These are phyloP conservation scores for Mortierella alpina DNA, from an alignment of 192 early-diverging fungal species.

Conservation along the genomic window DNA sequence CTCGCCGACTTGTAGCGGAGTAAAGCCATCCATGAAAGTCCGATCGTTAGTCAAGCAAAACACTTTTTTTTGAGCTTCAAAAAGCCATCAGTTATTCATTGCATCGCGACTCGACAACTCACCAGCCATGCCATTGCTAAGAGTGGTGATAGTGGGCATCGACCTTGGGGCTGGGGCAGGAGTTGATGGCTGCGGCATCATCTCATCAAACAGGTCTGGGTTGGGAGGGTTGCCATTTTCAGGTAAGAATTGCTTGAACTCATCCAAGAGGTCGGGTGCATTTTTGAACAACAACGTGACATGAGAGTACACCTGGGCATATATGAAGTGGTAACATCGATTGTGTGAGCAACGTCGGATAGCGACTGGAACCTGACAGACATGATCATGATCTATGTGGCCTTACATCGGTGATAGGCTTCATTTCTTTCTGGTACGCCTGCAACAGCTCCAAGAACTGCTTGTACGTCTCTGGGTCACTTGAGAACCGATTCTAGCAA, in stretches of 20 bases:
- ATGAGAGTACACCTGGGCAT: slow-evolving; percentile 89
- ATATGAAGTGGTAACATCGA: neutral
- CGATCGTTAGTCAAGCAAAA: no score
- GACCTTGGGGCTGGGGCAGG: slow-evolving; percentile 43
- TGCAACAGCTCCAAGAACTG: slow-evolving; percentile 98
- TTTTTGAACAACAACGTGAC: slow-evolving; percentile 89
- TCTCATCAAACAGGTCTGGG: slow-evolving; percentile 55
- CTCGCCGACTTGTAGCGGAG: slow-evolving; percentile 23
- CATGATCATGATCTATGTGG: neutral
- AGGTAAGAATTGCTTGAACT: slow-evolving; percentile 99
- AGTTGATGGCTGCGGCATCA: slow-evolving; percentile 52
- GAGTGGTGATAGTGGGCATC: slow-evolving; percentile 56
- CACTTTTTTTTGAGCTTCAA: no score
- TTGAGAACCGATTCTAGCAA: slow-evolving; percentile 85
- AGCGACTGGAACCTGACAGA: no score
- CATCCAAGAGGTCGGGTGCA: slow-evolving; percentile 91
- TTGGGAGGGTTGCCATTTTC: slow-evolving; percentile 76
- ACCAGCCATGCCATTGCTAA: slow-evolving; percentile 63
- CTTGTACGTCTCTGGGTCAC: slow-evolving; percentile 95
- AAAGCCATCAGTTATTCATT: no score
- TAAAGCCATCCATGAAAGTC: no score
- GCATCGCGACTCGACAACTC: slow-evolving; percentile 10
- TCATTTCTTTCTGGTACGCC: slow-evolving; percentile 96
- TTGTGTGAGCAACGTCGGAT: neutral
- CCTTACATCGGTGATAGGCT: slow-evolving; percentile 91